Evolutionary conservation across 1,284 basidiomycete genomes (phyloP), one percentile per base, ranked within the genome.

Genomic region (Melampsora americana): DNA sequence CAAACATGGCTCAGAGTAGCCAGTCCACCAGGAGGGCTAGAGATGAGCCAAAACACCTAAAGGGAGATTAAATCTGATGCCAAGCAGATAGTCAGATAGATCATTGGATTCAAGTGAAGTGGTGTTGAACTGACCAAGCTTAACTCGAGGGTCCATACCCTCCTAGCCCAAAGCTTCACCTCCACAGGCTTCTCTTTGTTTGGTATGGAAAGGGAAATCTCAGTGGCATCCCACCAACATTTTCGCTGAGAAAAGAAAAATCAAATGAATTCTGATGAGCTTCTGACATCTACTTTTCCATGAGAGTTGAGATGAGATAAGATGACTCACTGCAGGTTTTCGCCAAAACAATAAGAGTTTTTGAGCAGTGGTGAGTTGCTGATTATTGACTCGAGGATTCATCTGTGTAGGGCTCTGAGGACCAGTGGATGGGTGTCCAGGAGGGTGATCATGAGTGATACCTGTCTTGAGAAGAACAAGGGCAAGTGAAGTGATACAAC

Each of bases 201-300:
- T 28, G 85, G 85, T 23, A 80, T 78, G 9, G 89, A 87, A 28
- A 97, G 83, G 71, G 95, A 90, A 48, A 98, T 88, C 80, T 98
- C 94, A 66, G 95, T 87, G 20, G 95, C 95, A 81, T 99, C 96
- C 95, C 95, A 99, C 95, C 95, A 99, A 84, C 96, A 99, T 85
- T 99, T 99, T 70, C 95, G 88, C 93, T 95, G 79, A 11, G 60
- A 18, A 18, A 26, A 1, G 14, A 35, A 65, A 62, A 65, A 62
- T 23, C 2, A 18, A 7, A 35, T 16, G 32, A 20, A 9, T 11
- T 61, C 26, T 11, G 44, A 23, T 46, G 20, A n/a, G n/a, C n/a
- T 78, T 71, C 44, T 5, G n/a, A 66, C 42, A 9, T 39, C 18
- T 16, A 44, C 4, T 35, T 56, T 46, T 30, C 23, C 56, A 50